A percentile compares a stretch with the other conserved stretches of the same genome.
phyloP scores from a whole-genome alignment of 169 alveolate genomes.

The Eimeria necatrix region DNA sequence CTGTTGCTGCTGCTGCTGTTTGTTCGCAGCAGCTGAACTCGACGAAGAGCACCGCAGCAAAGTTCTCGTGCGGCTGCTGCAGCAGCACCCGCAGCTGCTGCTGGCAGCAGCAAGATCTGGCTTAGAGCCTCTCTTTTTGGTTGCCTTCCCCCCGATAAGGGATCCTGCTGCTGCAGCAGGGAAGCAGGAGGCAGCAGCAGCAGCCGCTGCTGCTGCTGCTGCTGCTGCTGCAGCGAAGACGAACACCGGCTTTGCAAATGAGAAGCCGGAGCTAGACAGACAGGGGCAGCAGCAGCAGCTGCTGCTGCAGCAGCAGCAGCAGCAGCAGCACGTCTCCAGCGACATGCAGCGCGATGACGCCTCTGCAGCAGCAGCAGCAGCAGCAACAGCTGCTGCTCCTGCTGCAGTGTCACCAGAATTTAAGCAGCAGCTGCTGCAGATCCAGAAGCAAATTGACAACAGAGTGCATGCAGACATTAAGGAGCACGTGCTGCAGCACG shows the following conservation, averaged over 20 bases:
- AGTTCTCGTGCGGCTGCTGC: slow-evolving; percentile 33
- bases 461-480: background rate
- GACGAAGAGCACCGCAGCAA: slow-evolving; percentile 15
- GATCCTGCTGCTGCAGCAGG: background rate
- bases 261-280: too few relatives aligned
- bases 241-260: background rate
- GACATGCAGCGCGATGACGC: too few relatives aligned
- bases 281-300: slow-evolving; percentile 36
- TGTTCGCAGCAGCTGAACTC: background rate
- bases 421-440: slow-evolving; percentile 19
- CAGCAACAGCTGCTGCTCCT: background rate
- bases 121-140: slow-evolving; percentile 31
- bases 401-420: background rate
- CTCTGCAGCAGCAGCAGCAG: background rate
- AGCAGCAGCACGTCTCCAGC: background rate
- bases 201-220: slow-evolving; percentile 1
- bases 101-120: slow-evolving; percentile 53
- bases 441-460: slow-evolving; percentile 26
- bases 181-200: slow-evolving; percentile 17
- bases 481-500: slow-evolving; percentile 53
- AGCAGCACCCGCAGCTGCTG: slow-evolving; percentile 38
- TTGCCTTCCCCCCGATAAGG: slow-evolving; percentile 4
- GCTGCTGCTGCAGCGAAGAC: background rate
- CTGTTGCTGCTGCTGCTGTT: slow-evolving; percentile 29
- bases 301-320: background rate